Conservation (phyloP, 345 rosid genomes). For the Orychophragmus violaceus region DNA sequence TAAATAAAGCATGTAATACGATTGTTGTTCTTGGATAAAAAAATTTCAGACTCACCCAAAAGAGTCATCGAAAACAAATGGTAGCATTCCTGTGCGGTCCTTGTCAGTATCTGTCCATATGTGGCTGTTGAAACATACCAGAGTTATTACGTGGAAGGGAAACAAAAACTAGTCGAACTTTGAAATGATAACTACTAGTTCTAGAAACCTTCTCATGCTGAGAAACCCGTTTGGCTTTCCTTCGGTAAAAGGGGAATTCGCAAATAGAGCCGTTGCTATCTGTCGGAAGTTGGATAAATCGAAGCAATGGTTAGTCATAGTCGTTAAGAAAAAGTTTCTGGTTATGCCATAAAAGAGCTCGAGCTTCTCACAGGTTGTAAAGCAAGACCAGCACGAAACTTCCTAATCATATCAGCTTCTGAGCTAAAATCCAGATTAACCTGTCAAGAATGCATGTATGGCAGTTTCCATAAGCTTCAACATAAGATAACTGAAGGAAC, state of each 20-base stretch:
- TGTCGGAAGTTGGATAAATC: conserved; percentile 38
- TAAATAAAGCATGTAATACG: neutral
- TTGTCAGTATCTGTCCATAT: conserved; percentile 95
- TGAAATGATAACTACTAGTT: neutral
- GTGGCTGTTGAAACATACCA: conserved; percentile 53
- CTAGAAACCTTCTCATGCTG: conserved; percentile 87
- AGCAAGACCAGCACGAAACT: conserved; percentile 94
- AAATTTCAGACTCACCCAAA: conserved; percentile 62
- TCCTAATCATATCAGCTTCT: conserved; percentile 96
- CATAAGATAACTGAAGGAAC: neutral
- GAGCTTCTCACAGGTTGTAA: conserved; percentile 79
- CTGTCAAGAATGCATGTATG: conserved; percentile 35
- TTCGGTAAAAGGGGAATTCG: conserved; percentile 95
- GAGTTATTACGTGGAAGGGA: conserved; percentile 10
- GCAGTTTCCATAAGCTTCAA: neutral
- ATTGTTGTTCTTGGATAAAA: neutral
- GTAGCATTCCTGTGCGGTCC: conserved; percentile 90
- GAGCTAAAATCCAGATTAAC: conserved; percentile 94
- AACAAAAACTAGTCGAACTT: neutral
- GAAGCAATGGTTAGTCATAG: conserved; percentile 21
- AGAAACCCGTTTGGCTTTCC: conserved; percentile 98
- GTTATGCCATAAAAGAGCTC: conserved; percentile 11
- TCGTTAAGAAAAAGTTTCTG: neutral
- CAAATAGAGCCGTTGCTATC: conserved; percentile 98
- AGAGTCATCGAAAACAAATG: conserved; percentile 85